These are phyloP conservation scores for Pisolithus marmoratus DNA, from an alignment of 768 basidiomycete genomes.

Conservation along the genomic window DNA sequence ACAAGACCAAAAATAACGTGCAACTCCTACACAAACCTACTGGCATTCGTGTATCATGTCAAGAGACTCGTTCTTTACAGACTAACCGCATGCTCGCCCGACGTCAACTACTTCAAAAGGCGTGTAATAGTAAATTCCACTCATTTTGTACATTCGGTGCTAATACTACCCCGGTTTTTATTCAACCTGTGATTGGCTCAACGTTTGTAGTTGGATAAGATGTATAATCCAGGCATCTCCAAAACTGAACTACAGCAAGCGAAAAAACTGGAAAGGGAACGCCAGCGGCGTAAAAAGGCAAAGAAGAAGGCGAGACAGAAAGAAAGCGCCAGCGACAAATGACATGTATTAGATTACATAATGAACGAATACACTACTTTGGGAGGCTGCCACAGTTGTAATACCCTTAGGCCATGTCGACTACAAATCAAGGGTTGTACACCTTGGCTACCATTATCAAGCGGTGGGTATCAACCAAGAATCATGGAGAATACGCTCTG, in stretches of 20 bases:
- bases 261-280: conserved; percentile 70
- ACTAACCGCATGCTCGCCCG: conserved; percentile 78
- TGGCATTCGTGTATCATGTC: conserved; percentile 80
- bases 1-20: conserved; percentile 91
- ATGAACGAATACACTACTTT: no score
- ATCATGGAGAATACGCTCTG: conserved; percentile 4
- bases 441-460: conserved; percentile 80
- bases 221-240: conserved; percentile 72
- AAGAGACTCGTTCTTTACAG: conserved; percentile 80
- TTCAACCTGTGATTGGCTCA: neutral
- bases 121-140: conserved; percentile 33
- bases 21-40: conserved; percentile 87
- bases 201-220: conserved; percentile 54
- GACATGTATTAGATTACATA: no score
- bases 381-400: conserved; percentile 7
- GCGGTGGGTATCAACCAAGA: conserved; percentile 41
- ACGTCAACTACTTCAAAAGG: conserved; percentile 70
- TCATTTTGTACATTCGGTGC: conserved; percentile 5
- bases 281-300: conserved; percentile 70
- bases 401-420: neutral
- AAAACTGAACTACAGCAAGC: conserved; percentile 64
- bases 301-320: conserved; percentile 53
- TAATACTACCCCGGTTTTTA: conserved; percentile 13
- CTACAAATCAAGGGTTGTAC: conserved; percentile 48
- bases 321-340: conserved; percentile 10